Base-by-base conservation (phyloP, 495 filamentous ascomycete genomes). In the Daldinia childiae region DNA sequence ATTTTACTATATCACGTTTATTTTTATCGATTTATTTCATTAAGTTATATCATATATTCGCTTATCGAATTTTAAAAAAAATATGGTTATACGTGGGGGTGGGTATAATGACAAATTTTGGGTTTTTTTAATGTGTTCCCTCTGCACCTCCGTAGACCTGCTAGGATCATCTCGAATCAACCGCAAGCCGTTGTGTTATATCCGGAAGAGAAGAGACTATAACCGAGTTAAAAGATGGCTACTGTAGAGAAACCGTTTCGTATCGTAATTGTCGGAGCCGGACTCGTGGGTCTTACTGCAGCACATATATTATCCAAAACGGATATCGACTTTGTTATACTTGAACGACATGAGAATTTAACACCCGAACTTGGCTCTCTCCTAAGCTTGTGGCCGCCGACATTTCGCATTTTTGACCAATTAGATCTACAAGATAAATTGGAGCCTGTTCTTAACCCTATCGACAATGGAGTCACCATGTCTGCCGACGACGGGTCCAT, bases 251-350 rank as follows among this genome's bases (percentile, higher is more conserved):
- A 62, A n/a, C 74, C 72, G 6, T 83, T 87, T 75, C 82, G 79
- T 45, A 84, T 84, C 27, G 79, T 90, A 36, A 82, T 90, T 41
- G 82, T 84, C 14, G 87, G 87, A 26, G 86, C 84, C 7, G 82
- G 82, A 5, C 79, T 88, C 26, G 77, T 83, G 4, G 85, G 84
- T 0, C 73, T 90, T 3, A 83, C 82, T 3, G 66, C 85, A 1
- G 85, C 87, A 0, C 81, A 87, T 50, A 75, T 73, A n/a, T 76
- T 89, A 15, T 60, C 77, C 1, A 69, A 74, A 30, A 77, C 77
- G 2, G 74, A 74, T 15, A 84, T 89, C 63, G 83, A 87, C 64
- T 85, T 82, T 43, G 69, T 85, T 8, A 58, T 89, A 1, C 76
- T 88, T 1, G 87, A 88, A 69, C 72, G 75, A 21, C 64, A 75